A percentile compares a stretch with the other conserved stretches of the same genome.
Evolutionary conservation across 768 basidiomycete species (phyloP).

Genomic region (Glaciozyma antarctica): DNA sequence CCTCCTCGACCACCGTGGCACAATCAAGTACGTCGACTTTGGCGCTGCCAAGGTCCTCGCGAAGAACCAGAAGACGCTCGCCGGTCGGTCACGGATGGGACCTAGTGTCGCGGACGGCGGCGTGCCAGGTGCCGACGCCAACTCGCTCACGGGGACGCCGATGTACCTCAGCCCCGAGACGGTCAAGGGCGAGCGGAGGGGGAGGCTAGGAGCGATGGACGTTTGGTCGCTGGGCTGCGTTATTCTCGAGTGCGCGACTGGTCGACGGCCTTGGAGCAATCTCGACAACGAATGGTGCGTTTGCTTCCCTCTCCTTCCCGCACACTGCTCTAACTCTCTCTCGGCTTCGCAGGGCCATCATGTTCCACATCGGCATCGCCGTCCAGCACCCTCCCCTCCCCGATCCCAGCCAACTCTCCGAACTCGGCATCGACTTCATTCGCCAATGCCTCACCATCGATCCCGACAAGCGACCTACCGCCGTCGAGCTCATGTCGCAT

Average conservation of each 20-base stretch:
- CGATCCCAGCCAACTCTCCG: slow-evolving; percentile 77
- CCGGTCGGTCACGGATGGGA: slow-evolving; percentile 35
- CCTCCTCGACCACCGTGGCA: slow-evolving; percentile 73
- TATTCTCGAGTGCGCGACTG: slow-evolving; percentile 92
- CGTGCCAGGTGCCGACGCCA: slow-evolving; percentile 38
- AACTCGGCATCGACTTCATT: slow-evolving; percentile 85
- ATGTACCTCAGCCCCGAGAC: slow-evolving; percentile 99
- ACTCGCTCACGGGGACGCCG: slow-evolving; percentile 78
- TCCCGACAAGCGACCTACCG: slow-evolving; percentile 69
- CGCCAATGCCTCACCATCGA: slow-evolving; percentile 83
- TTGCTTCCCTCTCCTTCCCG: background rate
- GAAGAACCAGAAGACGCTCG: slow-evolving; percentile 70
- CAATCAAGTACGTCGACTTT: slow-evolving; percentile 95
- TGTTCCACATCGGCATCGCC: slow-evolving; percentile 51
- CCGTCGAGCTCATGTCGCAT: slow-evolving; percentile 73
- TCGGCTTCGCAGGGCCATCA: slow-evolving; percentile 14
- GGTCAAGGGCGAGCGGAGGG: slow-evolving; percentile 83
- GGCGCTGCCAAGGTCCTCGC: slow-evolving; percentile 89
- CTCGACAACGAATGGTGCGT: slow-evolving; percentile 95
- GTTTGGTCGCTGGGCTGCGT: slow-evolving; percentile 97
- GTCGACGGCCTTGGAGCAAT: slow-evolving; percentile 96
- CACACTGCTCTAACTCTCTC: too few species aligned
- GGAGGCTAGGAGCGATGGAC: slow-evolving; percentile 90
- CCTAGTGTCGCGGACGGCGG: slow-evolving; percentile 36
- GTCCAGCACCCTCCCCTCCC: slow-evolving; percentile 94